A percentile compares a stretch with the other conserved stretches of the same genome.
These are phyloP conservation scores for Chytridium lagenaria DNA, from an alignment of 371 early-diverging fungal genomes.

Conservation along the genomic window DNA sequence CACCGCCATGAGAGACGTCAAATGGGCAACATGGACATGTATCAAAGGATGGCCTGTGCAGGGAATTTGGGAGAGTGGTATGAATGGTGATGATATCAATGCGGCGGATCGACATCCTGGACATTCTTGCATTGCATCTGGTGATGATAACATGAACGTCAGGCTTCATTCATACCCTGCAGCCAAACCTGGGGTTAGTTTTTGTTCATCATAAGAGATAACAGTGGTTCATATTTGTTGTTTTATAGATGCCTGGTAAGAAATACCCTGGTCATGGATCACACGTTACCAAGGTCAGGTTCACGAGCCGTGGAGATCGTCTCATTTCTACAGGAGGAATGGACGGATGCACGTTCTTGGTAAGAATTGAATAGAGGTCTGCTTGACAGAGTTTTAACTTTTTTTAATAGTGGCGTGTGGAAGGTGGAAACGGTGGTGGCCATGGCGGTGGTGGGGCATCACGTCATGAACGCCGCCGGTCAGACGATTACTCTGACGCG, in stretches of 20 bases:
- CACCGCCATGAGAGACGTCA: slow-evolving; percentile 2
- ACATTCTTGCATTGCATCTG: slow-evolving; percentile 29
- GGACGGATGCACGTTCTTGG: slow-evolving; percentile 45
- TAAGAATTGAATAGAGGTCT: neutral
- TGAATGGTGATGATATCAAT: slow-evolving; percentile 40
- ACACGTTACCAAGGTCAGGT: slow-evolving; percentile 41
- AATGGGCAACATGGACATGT: slow-evolving; percentile 39
- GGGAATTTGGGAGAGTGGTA: slow-evolving; percentile 34
- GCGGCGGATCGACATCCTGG: slow-evolving; percentile 26
- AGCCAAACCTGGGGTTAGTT: slow-evolving; percentile 23
- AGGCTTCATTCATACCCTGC: slow-evolving; percentile 32
- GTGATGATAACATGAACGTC: slow-evolving; percentile 36
- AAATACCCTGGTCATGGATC: slow-evolving; percentile 38
- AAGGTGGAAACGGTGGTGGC: neutral
- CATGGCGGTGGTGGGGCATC: neutral
- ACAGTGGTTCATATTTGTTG: neutral
- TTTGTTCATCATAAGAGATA: neutral
- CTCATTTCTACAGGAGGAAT: slow-evolving; percentile 42
- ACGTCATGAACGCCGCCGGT: neutral
- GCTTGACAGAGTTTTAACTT: neutral
- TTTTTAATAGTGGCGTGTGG: slow-evolving; percentile 15
- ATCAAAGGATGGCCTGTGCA: slow-evolving; percentile 34
- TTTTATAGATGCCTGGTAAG: slow-evolving; percentile 31
- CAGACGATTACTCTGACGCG: neutral
- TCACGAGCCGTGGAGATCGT: slow-evolving; percentile 30